Evolutionary conservation across 768 basidiomycete genomes (phyloP), one percentile per base, ranked within the genome.

Genomic region (Rhodotorula babjevae): DNA sequence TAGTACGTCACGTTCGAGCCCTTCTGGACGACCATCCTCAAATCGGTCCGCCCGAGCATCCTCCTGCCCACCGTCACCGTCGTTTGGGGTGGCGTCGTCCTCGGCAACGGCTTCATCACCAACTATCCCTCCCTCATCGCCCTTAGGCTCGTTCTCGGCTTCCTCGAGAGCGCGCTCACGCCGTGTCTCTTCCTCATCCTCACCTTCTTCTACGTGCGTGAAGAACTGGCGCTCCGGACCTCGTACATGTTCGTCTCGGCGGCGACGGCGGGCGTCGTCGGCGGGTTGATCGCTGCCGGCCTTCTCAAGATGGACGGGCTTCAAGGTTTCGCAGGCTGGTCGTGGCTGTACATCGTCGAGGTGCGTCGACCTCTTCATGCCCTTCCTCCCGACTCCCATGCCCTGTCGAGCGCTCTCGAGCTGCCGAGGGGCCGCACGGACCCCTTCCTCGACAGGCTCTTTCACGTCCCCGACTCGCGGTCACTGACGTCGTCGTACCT

Each of bases 191-290:
- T 69, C 68, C 68, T 69, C 23, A 12, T 21, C 19, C 12, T 49
- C 42, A 21, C 62, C 3, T 15, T 63, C 36, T 40, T 33, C 33
- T 47, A 58, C 57, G 2, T 52, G 14, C 61, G 69, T 1, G 3
- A 49, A 23, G 73, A 74, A 49, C 73, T 70, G 25, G 73, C 66
- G 2, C 65, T 57, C 21, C 46, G 73, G 7, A 70, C 69, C 29
- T 52, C 58, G 27, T 74, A 71, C 73, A 67, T 77, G 49, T 77
- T 77, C 57, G 73, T 77, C 40, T 66, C 71, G 12, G 71, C 76
- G 0, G 76, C 14, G 33, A 65, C 23, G 29, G 57, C 60, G 23
- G 63, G 68, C 31, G 60, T 56, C 12, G 67, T 68, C 3, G 61
- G 67, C 11, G 56, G 61, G 14, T 46, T 64, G 10, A 65, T 64